Evolutionary conservation across 1,284 basidiomycete genomes (phyloP).

Genomic region (Ustilago curta): DNA sequence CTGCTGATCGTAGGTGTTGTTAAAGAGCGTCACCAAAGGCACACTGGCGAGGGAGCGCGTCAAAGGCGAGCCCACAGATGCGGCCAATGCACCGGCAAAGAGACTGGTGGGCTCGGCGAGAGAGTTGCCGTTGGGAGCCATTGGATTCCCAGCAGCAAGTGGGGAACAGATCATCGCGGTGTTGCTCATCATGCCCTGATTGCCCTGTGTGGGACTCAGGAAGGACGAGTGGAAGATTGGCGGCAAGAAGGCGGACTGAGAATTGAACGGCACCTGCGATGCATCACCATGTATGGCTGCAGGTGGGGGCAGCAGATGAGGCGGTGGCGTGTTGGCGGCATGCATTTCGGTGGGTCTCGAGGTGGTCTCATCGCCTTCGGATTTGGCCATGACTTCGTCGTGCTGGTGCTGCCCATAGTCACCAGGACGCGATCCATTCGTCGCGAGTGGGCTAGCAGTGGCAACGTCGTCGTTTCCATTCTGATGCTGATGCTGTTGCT

Average conservation of each 20-base stretch:
- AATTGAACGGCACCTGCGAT: slow-evolving; percentile 11
- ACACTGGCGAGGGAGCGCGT: slow-evolving; percentile 17
- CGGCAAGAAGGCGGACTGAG: slow-evolving; percentile 21
- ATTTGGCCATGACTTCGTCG: background rate
- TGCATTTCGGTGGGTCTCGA: background rate
- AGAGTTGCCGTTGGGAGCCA: background rate
- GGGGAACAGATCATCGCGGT: slow-evolving; percentile 1
- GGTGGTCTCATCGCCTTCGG: background rate
- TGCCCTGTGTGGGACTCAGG: slow-evolving; percentile 1
- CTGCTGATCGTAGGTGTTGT: slow-evolving; percentile 38
- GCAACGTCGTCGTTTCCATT: background rate
- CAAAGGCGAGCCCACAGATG: slow-evolving; percentile 5
- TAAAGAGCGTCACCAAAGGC: slow-evolving; percentile 41
- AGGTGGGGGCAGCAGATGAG: background rate
- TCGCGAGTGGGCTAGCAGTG: background rate
- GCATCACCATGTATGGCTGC: background rate
- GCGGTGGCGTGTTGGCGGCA: background rate
- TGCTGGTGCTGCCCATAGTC: slow-evolving; percentile 4
- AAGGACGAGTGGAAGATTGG: slow-evolving; percentile 19
- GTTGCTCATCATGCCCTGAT: slow-evolving; percentile 4
- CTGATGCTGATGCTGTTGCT: background rate
- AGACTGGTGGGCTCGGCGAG: slow-evolving; percentile 3
- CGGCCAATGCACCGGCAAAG: slow-evolving; percentile 7
- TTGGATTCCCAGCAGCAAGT: background rate
- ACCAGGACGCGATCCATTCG: background rate